Evolutionary conservation across 2,329 filamentous ascomycete species (phyloP), one percentile per base, ranked within the genome.

Genomic region (Ophiocordyceps sinensis): DNA sequence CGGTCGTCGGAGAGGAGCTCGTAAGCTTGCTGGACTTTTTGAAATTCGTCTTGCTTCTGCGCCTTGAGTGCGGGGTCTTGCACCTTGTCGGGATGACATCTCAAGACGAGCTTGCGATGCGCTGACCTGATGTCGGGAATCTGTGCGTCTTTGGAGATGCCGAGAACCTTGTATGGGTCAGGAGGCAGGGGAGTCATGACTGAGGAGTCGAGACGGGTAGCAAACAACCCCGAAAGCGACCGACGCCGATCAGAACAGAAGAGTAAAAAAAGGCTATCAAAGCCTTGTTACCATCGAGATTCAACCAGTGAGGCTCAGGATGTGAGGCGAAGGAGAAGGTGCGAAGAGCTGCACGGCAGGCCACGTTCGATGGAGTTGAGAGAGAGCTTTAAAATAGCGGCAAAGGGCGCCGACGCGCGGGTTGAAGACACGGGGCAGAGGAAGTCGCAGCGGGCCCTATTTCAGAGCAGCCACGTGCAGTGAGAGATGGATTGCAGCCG

Each of bases 1-100:
- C 66, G 69, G 26, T 89, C 82, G 56, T 95, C 81, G 53, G 77
- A 84, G 45, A 98, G 75, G 28, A 91, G 70, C 62, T 96, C 91
- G 62, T 94, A 98, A 39, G 91, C 88, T 52, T 88, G 77, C 60
- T 95, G 88, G 29, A 96, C 85, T 57, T 78, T 79, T 62, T 95
- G 87, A 55, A 96, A 98, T 61, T 94, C 81, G 51, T 86, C 80
- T 51, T 84, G 78, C 60, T 88, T 93, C 51, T 77, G 67, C 44
- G 77, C 76, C 62, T 91, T 93, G 53, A 83, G 67, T 14, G 76
- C 68, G 41, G 81, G 77, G 53, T 94, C 76, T 49, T 86, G 80
- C 47, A 94, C 77, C 65, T 94, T 94, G 68, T 95, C 88, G 29
- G 88, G 88, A 52, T 95, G 88, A 56, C 82, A 88, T 60, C 84